Evolutionary conservation across 441 rosid species (phyloP).

Genomic region (Viola pubescens): DNA sequence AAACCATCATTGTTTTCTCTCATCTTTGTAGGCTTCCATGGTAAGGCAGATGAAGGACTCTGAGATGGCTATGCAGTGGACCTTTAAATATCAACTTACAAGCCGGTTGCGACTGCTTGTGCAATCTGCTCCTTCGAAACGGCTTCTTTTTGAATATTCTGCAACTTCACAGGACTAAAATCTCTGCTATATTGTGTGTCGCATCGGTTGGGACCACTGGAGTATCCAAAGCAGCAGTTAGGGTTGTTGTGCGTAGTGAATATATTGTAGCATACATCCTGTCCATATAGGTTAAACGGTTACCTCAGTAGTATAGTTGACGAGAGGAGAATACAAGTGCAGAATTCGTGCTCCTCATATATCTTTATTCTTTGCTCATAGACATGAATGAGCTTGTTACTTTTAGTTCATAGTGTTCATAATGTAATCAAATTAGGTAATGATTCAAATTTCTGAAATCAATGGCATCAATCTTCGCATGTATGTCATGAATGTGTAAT

Average conservation of each 20-base stretch:
- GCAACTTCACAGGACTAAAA: constrained; percentile 79
- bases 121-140: constrained; percentile 82
- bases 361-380: constrained; percentile 30
- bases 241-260: not conserved
- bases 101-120: constrained; percentile 81
- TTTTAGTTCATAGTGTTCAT: not conserved
- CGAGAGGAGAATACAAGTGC: constrained; percentile 8
- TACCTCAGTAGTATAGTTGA: not conserved
- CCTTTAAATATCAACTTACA: constrained; percentile 79
- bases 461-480: not conserved
- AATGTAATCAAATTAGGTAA: constrained; percentile 2
- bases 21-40: constrained; percentile 56
- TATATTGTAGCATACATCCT: not conserved
- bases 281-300: not conserved
- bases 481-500: no score
- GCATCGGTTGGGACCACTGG: not conserved
- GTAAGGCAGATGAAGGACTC: constrained; percentile 95
- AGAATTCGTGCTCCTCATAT: constrained; percentile 9
- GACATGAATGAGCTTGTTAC: constrained; percentile 23
- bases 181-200: not conserved
- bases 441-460: not conserved
- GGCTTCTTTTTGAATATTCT: constrained; percentile 84
- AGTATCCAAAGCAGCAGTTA: not conserved
- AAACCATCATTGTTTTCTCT: constrained; percentile 3
- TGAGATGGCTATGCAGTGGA: constrained; percentile 95